phyloP scores from a whole-genome alignment of 352 stramenopile species.

The Globisporangium camurandrum region DNA sequence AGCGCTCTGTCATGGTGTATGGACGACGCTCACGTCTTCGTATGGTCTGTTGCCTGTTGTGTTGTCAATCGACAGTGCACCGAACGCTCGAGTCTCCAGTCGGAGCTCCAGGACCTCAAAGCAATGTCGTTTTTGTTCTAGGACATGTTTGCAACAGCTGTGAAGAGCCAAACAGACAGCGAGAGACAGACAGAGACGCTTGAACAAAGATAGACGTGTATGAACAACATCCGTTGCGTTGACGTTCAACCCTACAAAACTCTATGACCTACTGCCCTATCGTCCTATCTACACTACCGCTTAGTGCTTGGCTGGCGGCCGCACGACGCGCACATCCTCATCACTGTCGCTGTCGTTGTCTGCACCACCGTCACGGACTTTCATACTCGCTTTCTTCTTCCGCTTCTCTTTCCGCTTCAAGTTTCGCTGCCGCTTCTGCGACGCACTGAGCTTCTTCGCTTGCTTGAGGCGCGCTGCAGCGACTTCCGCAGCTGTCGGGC shows the following conservation, averaged over 20 bases:
- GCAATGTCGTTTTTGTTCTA: conserved; percentile 48
- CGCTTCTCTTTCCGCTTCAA: conserved; percentile 70
- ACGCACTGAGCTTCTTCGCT: conserved; percentile 32
- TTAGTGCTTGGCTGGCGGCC: conserved; percentile 9
- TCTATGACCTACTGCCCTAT: conserved; percentile 1
- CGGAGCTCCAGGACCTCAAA: conserved; percentile 45
- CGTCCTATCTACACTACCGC: background rate
- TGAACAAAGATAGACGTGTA: background rate
- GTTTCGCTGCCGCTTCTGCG: conserved; percentile 65
- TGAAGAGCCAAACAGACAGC: background rate
- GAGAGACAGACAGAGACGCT: background rate
- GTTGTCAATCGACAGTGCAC: conserved; percentile 28
- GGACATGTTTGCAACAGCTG: background rate
- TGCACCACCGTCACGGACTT: conserved; percentile 22
- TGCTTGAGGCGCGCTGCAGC: conserved; percentile 8
- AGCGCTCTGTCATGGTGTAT: background rate
- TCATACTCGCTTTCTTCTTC: conserved; percentile 54
- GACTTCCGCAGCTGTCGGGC: conserved; percentile 7
- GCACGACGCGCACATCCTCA: conserved; percentile 16
- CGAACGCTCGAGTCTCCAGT: conserved; percentile 41
- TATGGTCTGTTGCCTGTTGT: background rate
- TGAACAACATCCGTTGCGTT: no score
- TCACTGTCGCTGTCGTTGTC: conserved; percentile 19
- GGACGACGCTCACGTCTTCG: background rate
- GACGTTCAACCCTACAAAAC: background rate